These are phyloP conservation scores for Arthrobotrys megalospora DNA, from an alignment of 2,329 filamentous ascomycete genomes.

Conservation along the genomic window DNA sequence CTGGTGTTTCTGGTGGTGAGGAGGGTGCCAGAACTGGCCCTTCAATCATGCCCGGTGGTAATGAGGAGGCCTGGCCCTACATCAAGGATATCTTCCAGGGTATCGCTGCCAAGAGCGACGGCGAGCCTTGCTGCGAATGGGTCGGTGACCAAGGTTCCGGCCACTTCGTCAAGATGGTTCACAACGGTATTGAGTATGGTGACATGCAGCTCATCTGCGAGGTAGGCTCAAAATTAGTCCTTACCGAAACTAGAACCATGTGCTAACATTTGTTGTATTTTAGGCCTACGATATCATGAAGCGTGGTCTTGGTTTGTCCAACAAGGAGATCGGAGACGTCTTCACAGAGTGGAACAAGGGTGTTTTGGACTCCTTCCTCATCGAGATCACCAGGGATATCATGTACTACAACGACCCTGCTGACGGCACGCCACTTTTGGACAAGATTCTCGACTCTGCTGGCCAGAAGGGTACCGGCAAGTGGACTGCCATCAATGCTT, in stretches of 20 bases:
- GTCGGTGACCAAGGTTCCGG: conserved; percentile 99
- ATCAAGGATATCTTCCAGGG: conserved; percentile 99
- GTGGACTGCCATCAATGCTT: conserved; percentile 99
- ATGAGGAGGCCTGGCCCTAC: conserved; percentile 96
- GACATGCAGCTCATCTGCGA: conserved; percentile 99
- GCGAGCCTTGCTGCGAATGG: conserved; percentile 99
- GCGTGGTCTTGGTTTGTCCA: conserved; percentile 88
- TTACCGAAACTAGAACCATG: background rate
- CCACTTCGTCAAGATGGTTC: conserved; percentile 99
- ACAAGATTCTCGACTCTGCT: conserved; percentile 99
- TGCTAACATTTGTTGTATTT: conserved; percentile 54
- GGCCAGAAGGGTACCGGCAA: conserved; percentile 99
- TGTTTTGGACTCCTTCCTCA: conserved; percentile 98
- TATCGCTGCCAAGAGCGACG: conserved; percentile 97
- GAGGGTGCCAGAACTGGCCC: conserved; percentile 98
- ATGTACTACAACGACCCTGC: conserved; percentile 95
- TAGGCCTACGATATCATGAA: conserved; percentile 99
- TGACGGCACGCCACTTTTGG: conserved; percentile 88
- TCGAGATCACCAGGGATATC: conserved; percentile 98
- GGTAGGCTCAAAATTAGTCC: conserved; percentile 72
- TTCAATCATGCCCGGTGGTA: conserved; percentile 98
- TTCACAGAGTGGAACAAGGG: conserved; percentile 98
- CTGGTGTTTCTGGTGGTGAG: conserved; percentile 98
- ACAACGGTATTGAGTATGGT: conserved; percentile 99
- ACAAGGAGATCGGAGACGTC: conserved; percentile 96